Percentiles rank a stretch among this genome's conserved stretches.
phyloP scores from a whole-genome alignment of 352 stramenopile species.

The Peronospora destructor region DNA sequence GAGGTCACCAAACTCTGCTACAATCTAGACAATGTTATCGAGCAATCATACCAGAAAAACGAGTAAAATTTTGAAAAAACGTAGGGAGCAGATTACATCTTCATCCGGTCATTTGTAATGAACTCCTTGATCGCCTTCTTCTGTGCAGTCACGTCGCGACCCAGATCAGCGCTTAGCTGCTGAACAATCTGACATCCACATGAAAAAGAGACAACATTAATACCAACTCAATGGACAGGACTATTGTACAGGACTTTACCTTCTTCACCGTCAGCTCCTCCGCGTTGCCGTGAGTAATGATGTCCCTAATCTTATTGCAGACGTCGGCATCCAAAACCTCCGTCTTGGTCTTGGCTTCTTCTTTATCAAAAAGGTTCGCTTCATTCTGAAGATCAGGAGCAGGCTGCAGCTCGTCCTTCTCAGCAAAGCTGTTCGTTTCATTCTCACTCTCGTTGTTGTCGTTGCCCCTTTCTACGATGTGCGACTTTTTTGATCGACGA shows the following conservation, averaged over 20 bases:
- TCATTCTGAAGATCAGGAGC: constrained; percentile 16
- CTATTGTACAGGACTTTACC: constrained; percentile 22
- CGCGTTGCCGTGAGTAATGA: constrained; percentile 67
- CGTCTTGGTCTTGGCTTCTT: constrained; percentile 11
- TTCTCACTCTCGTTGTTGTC: constrained; percentile 19
- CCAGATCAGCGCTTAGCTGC: constrained; percentile 57
- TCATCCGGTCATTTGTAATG: constrained; percentile 38
- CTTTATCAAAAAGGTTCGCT: constrained; percentile 10
- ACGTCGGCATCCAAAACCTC: constrained; percentile 40
- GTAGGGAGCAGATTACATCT: constrained; percentile 9
- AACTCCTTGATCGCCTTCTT: constrained; percentile 82
- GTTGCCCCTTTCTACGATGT: constrained; percentile 22
- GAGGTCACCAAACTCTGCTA: too few species aligned
- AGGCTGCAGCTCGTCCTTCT: constrained; percentile 21
- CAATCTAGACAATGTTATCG: too few species aligned
- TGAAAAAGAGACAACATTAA: constrained; percentile 1
- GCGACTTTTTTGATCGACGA: constrained; percentile 24
- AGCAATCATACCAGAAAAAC: too few species aligned
- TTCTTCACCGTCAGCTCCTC: constrained; percentile 83
- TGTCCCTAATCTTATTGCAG: constrained; percentile 62
- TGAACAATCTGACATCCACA: constrained; percentile 48
- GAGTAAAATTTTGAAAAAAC: not conserved
- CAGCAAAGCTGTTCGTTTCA: constrained; percentile 13
- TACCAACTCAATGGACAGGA: not conserved
- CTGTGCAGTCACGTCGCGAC: constrained; percentile 55